Percentiles rank a stretch among this genome's conserved stretches.
Conservation (phyloP, 305 asterid species). For the Solanum aculeatissimum region DNA sequence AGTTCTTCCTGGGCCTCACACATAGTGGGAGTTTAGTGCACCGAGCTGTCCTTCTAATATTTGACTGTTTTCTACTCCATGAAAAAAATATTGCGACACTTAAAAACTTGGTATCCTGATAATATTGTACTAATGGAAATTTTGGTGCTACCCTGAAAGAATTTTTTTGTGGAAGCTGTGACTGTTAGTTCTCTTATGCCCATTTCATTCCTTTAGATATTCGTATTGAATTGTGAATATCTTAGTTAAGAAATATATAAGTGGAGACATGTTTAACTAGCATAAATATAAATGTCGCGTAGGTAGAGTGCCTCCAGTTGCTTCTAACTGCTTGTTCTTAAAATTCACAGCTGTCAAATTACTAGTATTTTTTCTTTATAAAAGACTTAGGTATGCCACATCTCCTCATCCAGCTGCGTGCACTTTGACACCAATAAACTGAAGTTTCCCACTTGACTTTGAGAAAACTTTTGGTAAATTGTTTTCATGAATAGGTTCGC, state of each 20-base stretch:
- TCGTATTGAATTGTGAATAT: background rate
- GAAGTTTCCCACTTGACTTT: background rate
- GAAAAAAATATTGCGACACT: background rate
- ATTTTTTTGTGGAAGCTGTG: background rate
- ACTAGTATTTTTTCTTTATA: background rate
- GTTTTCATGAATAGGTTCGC: constrained; percentile 53
- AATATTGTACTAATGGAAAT: background rate
- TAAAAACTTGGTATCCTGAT: background rate
- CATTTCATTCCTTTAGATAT: background rate
- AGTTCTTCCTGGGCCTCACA: background rate
- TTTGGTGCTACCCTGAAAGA: background rate
- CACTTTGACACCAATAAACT: background rate
- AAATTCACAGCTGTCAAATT: background rate
- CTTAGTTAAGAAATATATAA: background rate
- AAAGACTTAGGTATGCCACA: background rate
- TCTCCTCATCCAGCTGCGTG: background rate
- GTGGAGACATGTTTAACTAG: background rate
- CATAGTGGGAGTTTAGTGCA: background rate
- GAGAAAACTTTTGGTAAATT: background rate
- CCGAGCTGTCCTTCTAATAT: background rate
- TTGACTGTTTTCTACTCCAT: background rate
- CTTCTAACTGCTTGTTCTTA: background rate
- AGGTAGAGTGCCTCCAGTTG: background rate
- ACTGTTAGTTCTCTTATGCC: background rate
- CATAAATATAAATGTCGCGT: background rate